These are phyloP conservation scores for Blastomyces percursus DNA, from an alignment of 2,329 filamentous ascomycete genomes.

Conservation along the genomic window DNA sequence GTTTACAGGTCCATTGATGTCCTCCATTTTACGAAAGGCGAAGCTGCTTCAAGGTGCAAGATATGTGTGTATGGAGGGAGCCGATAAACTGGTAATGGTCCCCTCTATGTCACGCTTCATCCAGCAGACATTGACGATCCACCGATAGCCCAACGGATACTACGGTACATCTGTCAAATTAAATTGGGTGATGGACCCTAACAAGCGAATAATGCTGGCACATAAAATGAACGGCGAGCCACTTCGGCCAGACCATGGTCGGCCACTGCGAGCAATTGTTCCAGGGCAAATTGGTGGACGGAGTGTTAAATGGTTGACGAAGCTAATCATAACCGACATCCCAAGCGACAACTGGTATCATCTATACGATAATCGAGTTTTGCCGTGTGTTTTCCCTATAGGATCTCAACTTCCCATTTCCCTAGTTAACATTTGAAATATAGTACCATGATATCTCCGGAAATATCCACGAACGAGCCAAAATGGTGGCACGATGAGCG, in stretches of 20 bases:
- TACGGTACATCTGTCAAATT: constrained; percentile 84
- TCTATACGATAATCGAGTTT: constrained; percentile 81
- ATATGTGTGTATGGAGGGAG: constrained; percentile 86
- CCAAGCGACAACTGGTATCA: constrained; percentile 94
- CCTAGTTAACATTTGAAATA: constrained; percentile 4
- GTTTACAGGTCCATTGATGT: constrained; percentile 72
- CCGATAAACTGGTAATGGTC: constrained; percentile 55
- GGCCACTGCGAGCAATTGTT: constrained; percentile 69
- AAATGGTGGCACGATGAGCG: constrained; percentile 80
- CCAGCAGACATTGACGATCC: constrained; percentile 10
- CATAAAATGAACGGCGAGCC: constrained; percentile 83
- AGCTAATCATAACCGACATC: constrained; percentile 61
- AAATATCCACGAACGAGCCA: constrained; percentile 61
- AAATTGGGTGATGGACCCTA: constrained; percentile 76
- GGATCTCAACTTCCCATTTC: neutral
- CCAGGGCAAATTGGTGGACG: constrained; percentile 86
- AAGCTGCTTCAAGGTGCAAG: constrained; percentile 58
- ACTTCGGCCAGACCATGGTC: constrained; percentile 73
- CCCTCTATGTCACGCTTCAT: constrained; percentile 1
- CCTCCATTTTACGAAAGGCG: constrained; percentile 58
- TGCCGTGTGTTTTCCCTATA: constrained; percentile 45
- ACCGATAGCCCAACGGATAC: constrained; percentile 60
- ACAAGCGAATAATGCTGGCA: constrained; percentile 74
- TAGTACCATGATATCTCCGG: constrained; percentile 67
- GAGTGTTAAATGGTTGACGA: constrained; percentile 88